Base-by-base conservation (phyloP, 176 grass and related monocot species). In the Aegilops umbellulata region DNA sequence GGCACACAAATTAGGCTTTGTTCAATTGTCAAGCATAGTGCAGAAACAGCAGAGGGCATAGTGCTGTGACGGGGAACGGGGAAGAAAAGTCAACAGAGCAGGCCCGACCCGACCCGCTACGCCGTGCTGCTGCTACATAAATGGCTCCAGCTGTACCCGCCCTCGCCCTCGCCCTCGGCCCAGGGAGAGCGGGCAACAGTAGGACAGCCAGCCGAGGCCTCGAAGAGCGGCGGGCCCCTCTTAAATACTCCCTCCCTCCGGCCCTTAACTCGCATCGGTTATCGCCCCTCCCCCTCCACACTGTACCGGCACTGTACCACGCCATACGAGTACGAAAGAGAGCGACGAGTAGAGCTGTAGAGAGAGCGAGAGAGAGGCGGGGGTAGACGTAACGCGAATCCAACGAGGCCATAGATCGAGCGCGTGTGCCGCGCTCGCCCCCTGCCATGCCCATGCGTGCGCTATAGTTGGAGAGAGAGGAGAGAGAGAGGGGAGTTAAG, bases 241-340 rank as follows among this genome's bases (percentile, higher is more conserved):
- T 95, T 95, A 25, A 91, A 89, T 89, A 88, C 90, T 60, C n/a
- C 49, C 49, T 53, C 16, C 13, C 60, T 44, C 71, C 74, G 51
- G 53, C 88, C 87, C 76, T 92, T 88, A 95, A 95, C 88, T 89
- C 82, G 93, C 90, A 92, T 86, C 85, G 79, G 79, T 86, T 90
- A 86, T 74, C 74, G 79, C 77, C 76, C 74, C 61, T 7, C 49
- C 65, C 58, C 60, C 77, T 47, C 71, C 14, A 20, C 70, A 23
- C 20, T 71, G 68, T 36, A 13, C 34, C 32, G 4, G 20, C 38
- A 73, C 70, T 10, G 13, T 32, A 29, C 27, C 63, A 8, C 1
- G 0, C 64, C 63, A 30, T 30, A 65, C 27, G 14, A 65, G 15
- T 65, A 26, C 62, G 64, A 66, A 35, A 70, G 29, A 19, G 16